Conservation (phyloP, 2,329 filamentous ascomycete species). For the Colletotrichum cordylinicola region DNA sequence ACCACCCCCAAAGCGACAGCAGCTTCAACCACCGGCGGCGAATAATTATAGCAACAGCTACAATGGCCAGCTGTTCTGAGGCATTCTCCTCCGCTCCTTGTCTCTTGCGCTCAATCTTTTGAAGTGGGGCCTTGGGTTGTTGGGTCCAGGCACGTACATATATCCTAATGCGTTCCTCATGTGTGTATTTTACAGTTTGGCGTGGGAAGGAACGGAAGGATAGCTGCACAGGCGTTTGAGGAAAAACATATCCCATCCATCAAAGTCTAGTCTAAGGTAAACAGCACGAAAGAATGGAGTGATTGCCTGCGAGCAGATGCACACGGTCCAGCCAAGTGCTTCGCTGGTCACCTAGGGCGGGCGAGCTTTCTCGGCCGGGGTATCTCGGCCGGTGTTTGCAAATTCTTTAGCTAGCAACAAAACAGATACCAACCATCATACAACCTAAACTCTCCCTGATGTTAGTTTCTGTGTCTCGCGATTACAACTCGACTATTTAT, state of each 20-base stretch:
- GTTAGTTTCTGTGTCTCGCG: neutral
- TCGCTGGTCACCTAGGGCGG: neutral
- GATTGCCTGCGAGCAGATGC: neutral
- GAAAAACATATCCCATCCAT: constrained; percentile 6
- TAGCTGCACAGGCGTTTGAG: constrained; percentile 20
- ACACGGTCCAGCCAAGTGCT: neutral
- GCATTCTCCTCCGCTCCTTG: neutral
- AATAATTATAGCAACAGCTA: constrained; percentile 13
- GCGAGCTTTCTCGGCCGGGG: neutral
- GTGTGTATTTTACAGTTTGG: constrained; percentile 10
- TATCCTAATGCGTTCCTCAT: neutral
- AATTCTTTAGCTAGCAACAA: neutral
- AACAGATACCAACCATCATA: neutral
- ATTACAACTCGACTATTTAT: neutral
- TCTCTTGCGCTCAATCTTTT: neutral
- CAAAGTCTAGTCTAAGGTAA: neutral
- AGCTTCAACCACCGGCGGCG: constrained; percentile 22
- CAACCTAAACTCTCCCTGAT: neutral
- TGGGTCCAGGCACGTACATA: constrained; percentile 4
- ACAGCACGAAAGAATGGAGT: neutral
- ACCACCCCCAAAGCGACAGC: constrained; percentile 53
- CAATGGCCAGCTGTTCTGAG: neutral
- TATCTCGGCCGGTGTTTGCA: neutral
- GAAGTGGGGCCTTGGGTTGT: neutral
- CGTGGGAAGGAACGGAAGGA: constrained; percentile 14